Conservation (phyloP, 495 filamentous ascomycete species). For the Podospora appendiculata region DNA sequence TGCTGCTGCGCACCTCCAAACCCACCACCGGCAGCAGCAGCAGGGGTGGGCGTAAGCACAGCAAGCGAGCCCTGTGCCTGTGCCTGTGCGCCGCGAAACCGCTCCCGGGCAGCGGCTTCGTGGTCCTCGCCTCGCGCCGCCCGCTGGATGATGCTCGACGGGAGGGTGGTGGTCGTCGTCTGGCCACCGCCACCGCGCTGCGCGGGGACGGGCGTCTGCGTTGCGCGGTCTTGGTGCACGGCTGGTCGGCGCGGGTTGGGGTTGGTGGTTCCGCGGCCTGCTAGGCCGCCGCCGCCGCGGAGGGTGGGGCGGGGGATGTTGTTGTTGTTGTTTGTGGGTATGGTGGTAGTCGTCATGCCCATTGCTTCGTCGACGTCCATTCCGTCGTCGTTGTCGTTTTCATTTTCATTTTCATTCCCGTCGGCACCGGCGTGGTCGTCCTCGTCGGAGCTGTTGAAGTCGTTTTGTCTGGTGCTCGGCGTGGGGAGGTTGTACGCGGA, state of each 20-base stretch:
- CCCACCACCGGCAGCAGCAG: not conserved
- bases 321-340: not conserved
- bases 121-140: not conserved
- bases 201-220: too few relatives aligned
- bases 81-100: not conserved
- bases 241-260: too few relatives aligned
- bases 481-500: too few relatives aligned
- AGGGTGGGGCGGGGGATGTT: not conserved
- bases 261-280: too few relatives aligned
- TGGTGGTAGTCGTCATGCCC: not conserved
- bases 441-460: not conserved
- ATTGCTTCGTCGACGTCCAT: not conserved
- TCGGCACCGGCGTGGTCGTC: not conserved
- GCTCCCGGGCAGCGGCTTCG: not conserved
- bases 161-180: too few relatives aligned
- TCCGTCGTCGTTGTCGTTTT: conserved; percentile 16
- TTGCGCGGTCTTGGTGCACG: too few relatives aligned
- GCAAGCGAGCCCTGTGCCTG: not conserved
- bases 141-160: too few relatives aligned
- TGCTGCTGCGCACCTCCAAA: not conserved
- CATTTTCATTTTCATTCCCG: conserved; percentile 1
- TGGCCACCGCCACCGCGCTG: too few relatives aligned
- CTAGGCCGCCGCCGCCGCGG: too few relatives aligned
- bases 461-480: not conserved
- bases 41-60: not conserved